Evolutionary conservation across 2,329 filamentous ascomycete genomes (phyloP).

Genomic region (Verticillium dahliae): DNA sequence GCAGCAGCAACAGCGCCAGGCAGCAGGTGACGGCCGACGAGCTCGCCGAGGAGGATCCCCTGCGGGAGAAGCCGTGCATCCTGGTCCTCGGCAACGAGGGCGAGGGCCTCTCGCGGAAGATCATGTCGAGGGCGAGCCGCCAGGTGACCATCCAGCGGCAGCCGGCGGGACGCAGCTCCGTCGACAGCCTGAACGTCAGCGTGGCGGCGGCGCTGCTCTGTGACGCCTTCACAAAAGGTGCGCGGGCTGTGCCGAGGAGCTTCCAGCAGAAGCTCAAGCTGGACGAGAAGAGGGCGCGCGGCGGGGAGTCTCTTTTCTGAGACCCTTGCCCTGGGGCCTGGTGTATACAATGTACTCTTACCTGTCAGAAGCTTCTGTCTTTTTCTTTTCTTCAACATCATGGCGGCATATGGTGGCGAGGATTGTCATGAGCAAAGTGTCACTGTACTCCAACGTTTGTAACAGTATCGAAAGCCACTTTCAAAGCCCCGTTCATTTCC

Average conservation of each 20-base stretch:
- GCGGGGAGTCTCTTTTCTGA: conserved; percentile 9
- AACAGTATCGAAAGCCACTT: background rate
- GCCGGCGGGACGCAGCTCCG: conserved; percentile 38
- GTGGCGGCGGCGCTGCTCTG: conserved; percentile 77
- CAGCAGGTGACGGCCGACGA: conserved; percentile 40
- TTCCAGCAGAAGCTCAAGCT: conserved; percentile 25
- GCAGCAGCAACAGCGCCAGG: conserved; percentile 17
- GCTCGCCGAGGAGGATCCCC: conserved; percentile 43
- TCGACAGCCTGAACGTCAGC: conserved; percentile 92
- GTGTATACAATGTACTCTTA: background rate
- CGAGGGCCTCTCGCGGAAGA: conserved; percentile 58
- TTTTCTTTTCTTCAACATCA: background rate
- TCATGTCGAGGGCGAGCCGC: conserved; percentile 61
- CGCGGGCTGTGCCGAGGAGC: conserved; percentile 15
- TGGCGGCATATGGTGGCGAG: background rate
- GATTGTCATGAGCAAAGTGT: background rate
- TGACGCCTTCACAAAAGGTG: conserved; percentile 54
- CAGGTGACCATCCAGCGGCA: conserved; percentile 57
- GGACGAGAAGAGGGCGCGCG: conserved; percentile 22
- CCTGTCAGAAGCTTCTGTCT: background rate
- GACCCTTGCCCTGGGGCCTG: background rate
- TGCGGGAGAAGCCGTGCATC: conserved; percentile 60
- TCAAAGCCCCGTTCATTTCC: background rate
- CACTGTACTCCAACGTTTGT: background rate
- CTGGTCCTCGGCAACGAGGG: conserved; percentile 81